Base-by-base conservation (phyloP, 208 protist species). In the Crithidia fasciculata region DNA sequence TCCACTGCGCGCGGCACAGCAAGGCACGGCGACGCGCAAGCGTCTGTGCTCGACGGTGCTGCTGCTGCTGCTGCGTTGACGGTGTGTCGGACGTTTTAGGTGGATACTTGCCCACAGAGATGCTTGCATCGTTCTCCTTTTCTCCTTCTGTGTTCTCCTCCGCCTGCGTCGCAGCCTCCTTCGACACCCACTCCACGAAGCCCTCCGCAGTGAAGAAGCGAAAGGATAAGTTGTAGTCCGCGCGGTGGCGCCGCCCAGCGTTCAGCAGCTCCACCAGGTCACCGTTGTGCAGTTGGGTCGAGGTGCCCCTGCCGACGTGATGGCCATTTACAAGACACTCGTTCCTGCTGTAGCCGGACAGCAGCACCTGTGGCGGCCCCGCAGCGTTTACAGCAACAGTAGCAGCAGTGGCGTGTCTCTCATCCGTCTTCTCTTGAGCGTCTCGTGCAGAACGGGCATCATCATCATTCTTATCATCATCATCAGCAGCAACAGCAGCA, bases 331-430 rank as follows among this genome's bases (percentile, higher is more conserved):
- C 78, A 9, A 69, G 5, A 62, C 80, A 84, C 8, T 83, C 82
- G 60, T 93, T 93, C n/a, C 57, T 84, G 83, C 85, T 91, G 67
- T 72, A 74, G 72, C 91, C 85, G n/a, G 81, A 80, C 15, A 91
- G 53, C 6, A 78, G 13, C 8, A 89, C 59, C 39, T 40, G n/a
- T 3, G 49, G 52, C 37, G 15, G 4, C 15, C 44, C 50, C 40
- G n/a, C 15, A 5, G 37, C 28, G 28, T 28, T 28, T 28, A 28
- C 28, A 28, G 28, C 28, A 28, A 28, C 28, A 28, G 28, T 1
- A 28, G 28, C 28, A 28, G 28, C 28, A 28, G 28, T 28, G 28
- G 28, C 28, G 1, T 1, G 28, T 2, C 28, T 28, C 28, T 28
- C 28, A 28, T 28, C 28, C 28, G 8, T 37, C 54, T 37, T 58